Base-by-base conservation (phyloP, 2,329 filamentous ascomycete species). In the Tolypocladium tropicale region DNA sequence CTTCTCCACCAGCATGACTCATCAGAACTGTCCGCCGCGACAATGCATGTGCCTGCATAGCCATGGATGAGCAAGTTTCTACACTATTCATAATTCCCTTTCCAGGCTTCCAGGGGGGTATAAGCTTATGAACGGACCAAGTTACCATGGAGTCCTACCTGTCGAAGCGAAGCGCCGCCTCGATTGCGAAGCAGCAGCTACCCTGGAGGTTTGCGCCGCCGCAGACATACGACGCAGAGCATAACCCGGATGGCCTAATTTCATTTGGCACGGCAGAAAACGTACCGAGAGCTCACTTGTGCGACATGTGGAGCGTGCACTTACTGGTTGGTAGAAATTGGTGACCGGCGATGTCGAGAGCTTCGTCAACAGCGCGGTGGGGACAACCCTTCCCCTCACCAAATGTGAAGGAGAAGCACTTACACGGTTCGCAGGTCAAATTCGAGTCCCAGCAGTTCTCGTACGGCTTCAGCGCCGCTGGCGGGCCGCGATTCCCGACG, bases 231-330 rank as follows among this genome's bases (percentile, higher is more conserved):
- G 63, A 76, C 56, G 67, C 72, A 0, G 59, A 64, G 3, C 60
- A 60, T 5, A 75, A 75, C 34, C 69, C 71, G 1, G 59, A 64
- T 10, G 77, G 77, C 1, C 69, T 77, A 52, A 67, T 80, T 53
- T 78, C 74, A 4, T 73, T 81, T 32, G 75, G 73, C 0, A 69
- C 77, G 1, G 77, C 78, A 5, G 78, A 80, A 58, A 79, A 80
- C 60, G 69, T 63, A 52, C 46, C 2, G 9, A 12, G 3, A 48
- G 6, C 21, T 7, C 4, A 18, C 18, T 30, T 7, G 4, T 30
- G 25, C 16, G 16, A 30, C 16, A 12, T 18, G n/a, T 18, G 14
- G 4, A 7, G n/a, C 11, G 16, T 7, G 16, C 4, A 54, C 55
- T 55, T 28, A 56, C 55, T 7, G 52, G 30, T 4, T 2, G 10